Base-by-base conservation (phyloP, 768 basidiomycete genomes). In the Mycena indigotica region DNA sequence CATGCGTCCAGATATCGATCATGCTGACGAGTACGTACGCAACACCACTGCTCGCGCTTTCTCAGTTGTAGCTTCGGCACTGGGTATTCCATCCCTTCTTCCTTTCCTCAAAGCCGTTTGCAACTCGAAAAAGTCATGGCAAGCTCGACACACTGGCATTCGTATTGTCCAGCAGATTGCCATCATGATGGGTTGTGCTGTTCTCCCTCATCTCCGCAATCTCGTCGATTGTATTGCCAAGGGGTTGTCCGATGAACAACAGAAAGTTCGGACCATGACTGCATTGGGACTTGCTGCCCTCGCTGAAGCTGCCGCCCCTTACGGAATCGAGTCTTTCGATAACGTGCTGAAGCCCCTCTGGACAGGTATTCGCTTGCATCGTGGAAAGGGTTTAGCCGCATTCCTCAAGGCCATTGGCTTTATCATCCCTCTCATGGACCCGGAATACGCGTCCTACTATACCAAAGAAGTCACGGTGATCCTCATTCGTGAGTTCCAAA, bases 181-280 rank as follows among this genome's bases (percentile, higher is more conserved):
- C 19, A 96, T 98, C 68, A 98, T 98, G 95, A 98, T 98, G 95
- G 96, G 96, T 17, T 98, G 97, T 65, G 96, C 96, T 17, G 94
- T 98, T 23, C 83, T 99, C 1, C 97, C 97, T 16, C 97, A 98
- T 74, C 80, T 99, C 38, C 89, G 95, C 49, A 98, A 98, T 67
- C 80, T 99, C 41, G 97, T 99, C 24, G 93, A 95, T 60, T 94
- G 96, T 62, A 94, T 99, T 50, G 93, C 95, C 1, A 91, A 93
- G 68, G 95, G 94, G 35, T 76, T 95, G 50, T 85, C 91, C 44
- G 95, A 97, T 67, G 95, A 97, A 66, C 95, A 97, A 73, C 93
- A 95, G 72, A 97, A 97, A 68, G 95, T 97, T 50, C 81, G 92
- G 63, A 97, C 95, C 4, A 96, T 96, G 95, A 95, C 95, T 19